A percentile compares a stretch with the other conserved stretches of the same genome.
These are phyloP conservation scores for Hirsutella minnesotensis DNA, from an alignment of 2,329 filamentous ascomycete species.

Conservation along the genomic window DNA sequence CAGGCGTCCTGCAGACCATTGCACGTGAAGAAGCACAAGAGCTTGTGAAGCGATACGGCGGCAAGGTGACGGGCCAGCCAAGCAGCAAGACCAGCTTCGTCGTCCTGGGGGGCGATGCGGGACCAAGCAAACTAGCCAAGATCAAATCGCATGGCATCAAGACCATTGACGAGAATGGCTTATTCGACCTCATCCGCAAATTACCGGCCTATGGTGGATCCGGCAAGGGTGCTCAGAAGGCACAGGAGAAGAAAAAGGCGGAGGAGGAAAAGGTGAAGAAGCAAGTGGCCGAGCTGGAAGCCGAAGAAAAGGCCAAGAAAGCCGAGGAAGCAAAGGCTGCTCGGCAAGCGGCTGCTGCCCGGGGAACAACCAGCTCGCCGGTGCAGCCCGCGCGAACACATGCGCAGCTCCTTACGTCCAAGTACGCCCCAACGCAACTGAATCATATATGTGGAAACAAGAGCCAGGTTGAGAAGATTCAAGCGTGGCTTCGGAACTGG, in stretches of 20 bases:
- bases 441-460: constrained; percentile 96
- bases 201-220: constrained; percentile 80
- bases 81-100: constrained; percentile 93
- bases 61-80: constrained; percentile 74
- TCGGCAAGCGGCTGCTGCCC: constrained; percentile 25
- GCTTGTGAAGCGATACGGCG: constrained; percentile 86
- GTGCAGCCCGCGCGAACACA: constrained; percentile 35
- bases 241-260: constrained; percentile 70
- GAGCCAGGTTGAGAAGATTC: constrained; percentile 74
- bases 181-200: constrained; percentile 72
- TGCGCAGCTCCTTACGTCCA: constrained; percentile 78
- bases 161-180: constrained; percentile 85
- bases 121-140: constrained; percentile 82
- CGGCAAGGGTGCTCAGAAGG: constrained; percentile 77
- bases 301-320: constrained; percentile 54
- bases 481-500: constrained; percentile 78
- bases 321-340: constrained; percentile 40
- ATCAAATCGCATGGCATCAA: constrained; percentile 72
- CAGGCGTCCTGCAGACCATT: constrained; percentile 70
- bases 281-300: constrained; percentile 76
- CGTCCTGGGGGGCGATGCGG: constrained; percentile 81
- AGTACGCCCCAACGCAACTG: constrained; percentile 79
- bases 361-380: constrained; percentile 10
- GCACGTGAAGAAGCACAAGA: constrained; percentile 75
- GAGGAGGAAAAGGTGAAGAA: constrained; percentile 74